Base-by-base conservation (phyloP, 192 early-diverging fungal genomes). In the Anaeromyces robustus region DNA sequence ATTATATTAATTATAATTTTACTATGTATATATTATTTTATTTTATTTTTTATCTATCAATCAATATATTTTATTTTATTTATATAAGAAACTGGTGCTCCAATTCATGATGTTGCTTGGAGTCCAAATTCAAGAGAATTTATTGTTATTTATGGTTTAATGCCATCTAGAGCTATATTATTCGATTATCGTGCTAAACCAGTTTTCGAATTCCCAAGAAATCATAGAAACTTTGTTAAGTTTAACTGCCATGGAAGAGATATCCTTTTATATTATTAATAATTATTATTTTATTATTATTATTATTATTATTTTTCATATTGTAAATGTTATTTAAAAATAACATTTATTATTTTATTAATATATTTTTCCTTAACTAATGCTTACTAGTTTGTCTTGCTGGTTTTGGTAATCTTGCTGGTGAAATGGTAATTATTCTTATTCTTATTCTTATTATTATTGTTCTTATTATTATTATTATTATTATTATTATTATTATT, bases 81-180 rank as follows among this genome's bases (percentile, higher is more conserved):
- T n/a, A 29, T 11, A 41, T 91, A 83, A 85, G 93, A 93, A 81
- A 92, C 93, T 80, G 89, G 95, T 77, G 97, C 96, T 17, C 94
- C 97, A 29, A 94, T 99, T 80, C 98, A 99, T 82, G 95, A 96
- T 86, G 96, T 99, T 11, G 87, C 92, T 13, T 99, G 98, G 98
- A 90, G 88, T 81, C 98, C 98, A 26, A 93, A 91, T 80, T 94
- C 93, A n/a, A 98, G 97, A 84, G 98, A 99, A 87, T 99, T 98
- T 90, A 92, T 93, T 30, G 98, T 98, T 12, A 87, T 95, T 29
- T 97, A 97, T 84, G 98, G 98, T 77, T 84, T 87, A 39, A 98
- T 98, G 95, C 96, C 94, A 30, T 89, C 97, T 28, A 95, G 96
- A 87, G 89, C 95, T 14, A 96, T 94, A 12, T 87, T 99, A 81